Conservation (phyloP, 164 flowering plant genomes). For the Dillenia suffruticosa region DNA sequence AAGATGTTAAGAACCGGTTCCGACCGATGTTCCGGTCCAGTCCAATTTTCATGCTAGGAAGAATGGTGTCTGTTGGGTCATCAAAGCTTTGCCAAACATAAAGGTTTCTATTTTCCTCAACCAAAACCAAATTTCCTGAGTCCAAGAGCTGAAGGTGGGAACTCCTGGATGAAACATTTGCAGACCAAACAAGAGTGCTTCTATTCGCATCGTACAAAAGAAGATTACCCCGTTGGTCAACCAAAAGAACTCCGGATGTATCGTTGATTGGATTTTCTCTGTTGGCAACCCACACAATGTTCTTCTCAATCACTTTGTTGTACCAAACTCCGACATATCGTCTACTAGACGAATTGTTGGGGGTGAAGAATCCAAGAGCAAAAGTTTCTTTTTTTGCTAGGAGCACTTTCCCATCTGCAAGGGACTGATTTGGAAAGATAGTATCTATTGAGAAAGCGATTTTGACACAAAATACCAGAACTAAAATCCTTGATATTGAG, state of each 20-base stretch:
- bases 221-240: constrained; percentile 6
- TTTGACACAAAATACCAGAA: too few species aligned
- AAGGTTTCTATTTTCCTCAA: not conserved
- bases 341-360: constrained; percentile 12
- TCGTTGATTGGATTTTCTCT: constrained; percentile 22
- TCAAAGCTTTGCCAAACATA: constrained; percentile 19
- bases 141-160: constrained; percentile 15
- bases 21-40: constrained; percentile 2
- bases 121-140: constrained; percentile 11
- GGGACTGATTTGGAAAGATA: too few species aligned
- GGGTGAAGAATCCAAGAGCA: constrained; percentile 35
- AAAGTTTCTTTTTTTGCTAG: not conserved
- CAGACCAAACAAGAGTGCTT: constrained; percentile 1
- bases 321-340: constrained; percentile 38
- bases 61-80: constrained; percentile 18
- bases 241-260: constrained; percentile 13
- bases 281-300: constrained; percentile 42
- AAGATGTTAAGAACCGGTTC: constrained; percentile 17
- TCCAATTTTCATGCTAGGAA: constrained; percentile 9
- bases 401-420: too few species aligned
- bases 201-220: not conserved
- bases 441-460: too few species aligned
- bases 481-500: too few species aligned
- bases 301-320: constrained; percentile 15
- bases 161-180: not conserved